Evolutionary conservation across 2,329 filamentous ascomycete species (phyloP), one percentile per base, ranked within the genome.

Genomic region (Gaeumannomyces sp.): DNA sequence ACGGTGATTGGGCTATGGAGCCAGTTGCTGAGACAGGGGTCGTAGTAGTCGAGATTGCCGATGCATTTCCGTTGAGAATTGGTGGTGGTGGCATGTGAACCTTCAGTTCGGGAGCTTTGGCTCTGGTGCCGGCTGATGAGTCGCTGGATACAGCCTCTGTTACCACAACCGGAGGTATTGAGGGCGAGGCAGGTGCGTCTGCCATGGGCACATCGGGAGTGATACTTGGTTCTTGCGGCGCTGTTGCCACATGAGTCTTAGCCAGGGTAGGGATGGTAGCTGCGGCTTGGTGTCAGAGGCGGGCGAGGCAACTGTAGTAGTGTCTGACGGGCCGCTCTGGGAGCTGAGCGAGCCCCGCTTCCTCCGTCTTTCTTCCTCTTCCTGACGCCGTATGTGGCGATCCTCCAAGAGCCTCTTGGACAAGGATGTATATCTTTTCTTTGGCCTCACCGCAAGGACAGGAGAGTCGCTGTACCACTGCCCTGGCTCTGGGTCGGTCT

Each of bases 61-160:
- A 70, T 1, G 72, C 72, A 1, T 76, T 71, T 59, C 72, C 31
- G 78, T 62, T 79, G 78, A 45, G 38, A 38, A 87, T 85, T 0
- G 76, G 71, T 0, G 85, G 83, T 1, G 83, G 81, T 10, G 86
- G 85, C 73, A 87, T 75, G 64, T 87, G 84, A 8, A 88, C 82
- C 16, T 78, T 78, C 4, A 84, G 69, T 63, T 84, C 80, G 0
- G 79, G 77, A 1, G 78, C 76, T 64, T 75, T 82, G 56, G 68
- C 73, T 69, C 76, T 81, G 28, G 66, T 68, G 5, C 60, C 58
- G 13, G 22, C 45, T 25, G 22, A 19, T 2, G 22, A 38, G 22
- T 13, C 31, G 31, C 28, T 35, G 1, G 31, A 16, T 31, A 13
- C 7, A 35, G 59, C 14, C 31, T 60, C 59, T 60, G 31, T 60